These are phyloP conservation scores for Thelonectria olida DNA, from an alignment of 2,329 filamentous ascomycete genomes.

Conservation along the genomic window DNA sequence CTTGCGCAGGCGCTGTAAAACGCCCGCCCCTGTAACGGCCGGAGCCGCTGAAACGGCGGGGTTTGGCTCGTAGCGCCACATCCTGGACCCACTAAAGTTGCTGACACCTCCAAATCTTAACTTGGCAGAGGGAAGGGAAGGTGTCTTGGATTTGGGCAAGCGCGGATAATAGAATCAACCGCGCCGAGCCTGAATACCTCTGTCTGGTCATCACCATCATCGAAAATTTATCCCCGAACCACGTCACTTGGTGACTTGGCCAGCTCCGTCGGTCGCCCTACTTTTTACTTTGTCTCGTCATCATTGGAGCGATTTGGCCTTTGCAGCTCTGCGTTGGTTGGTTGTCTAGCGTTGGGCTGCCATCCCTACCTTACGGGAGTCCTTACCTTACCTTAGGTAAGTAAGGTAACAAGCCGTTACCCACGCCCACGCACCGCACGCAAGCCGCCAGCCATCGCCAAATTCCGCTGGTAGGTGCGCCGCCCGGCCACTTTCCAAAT, in stretches of 20 bases:
- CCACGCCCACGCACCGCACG: not conserved
- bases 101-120: no score
- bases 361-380: slow-evolving; percentile 13
- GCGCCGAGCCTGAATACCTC: slow-evolving; percentile 5
- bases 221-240: not conserved
- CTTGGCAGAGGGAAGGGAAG: no score
- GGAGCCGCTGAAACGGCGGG: not conserved
- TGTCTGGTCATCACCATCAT: not conserved
- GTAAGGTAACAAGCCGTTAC: no score
- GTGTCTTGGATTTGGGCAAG: not conserved
- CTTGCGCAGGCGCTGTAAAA: not conserved
- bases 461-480: slow-evolving; percentile 19
- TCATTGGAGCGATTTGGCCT: slow-evolving; percentile 23
- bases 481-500: slow-evolving; percentile 22
- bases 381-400: not conserved
- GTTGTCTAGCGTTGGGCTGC: slow-evolving; percentile 21
- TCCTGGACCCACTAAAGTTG: no score
- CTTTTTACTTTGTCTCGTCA: slow-evolving; percentile 6
- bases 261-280: no score
- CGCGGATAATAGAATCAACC: slow-evolving; percentile 26
- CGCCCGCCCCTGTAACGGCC: no score
- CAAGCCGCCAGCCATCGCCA: slow-evolving; percentile 18
- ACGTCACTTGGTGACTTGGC: slow-evolving; percentile 12
- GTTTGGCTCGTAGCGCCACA: not conserved
- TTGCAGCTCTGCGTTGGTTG: slow-evolving; percentile 16